Base-by-base conservation (phyloP, 805 yeast genomes). In the Teunomyces barrocoloradensis region DNA sequence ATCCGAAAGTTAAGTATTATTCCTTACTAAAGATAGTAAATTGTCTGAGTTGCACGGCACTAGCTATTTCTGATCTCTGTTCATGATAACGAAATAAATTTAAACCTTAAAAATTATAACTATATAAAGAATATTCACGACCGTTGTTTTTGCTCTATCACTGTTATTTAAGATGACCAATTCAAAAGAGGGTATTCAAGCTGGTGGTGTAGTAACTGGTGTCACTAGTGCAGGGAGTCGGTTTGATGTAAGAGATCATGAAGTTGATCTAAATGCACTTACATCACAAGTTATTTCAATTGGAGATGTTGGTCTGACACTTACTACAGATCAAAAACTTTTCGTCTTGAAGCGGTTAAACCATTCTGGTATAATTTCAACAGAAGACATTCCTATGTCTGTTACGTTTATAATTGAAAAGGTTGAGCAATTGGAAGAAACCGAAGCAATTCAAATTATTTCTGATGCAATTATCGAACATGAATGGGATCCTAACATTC, bases 351-450 rank as follows among this genome's bases (percentile, higher is more conserved):
- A 49, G 34, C 57, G 65, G 46, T 54, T 66, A 28, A 52, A 61
- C 41, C 58, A 51, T 36, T 66, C 63, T 15, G 59, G 58, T 32
- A 59, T 68, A 47, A 56, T 48, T 1, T 23, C 57, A 17, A 54
- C 58, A 43, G 66, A 63, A 18, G 63, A 64, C 42, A 56, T 69
- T 43, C 73, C 73, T 6, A 50, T 52, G 10, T 20, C 28, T 21
- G 72, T 65, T 12, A 57, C 69, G 15, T 75, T 64, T 54, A 70
- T 78, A 66, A 62, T 73, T 47, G 73, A 69, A 33, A 72, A 69
- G 49, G 65, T 75, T 40, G 66, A 61, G 53, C 50, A 53, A 27
- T 51, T 74, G 53, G 43, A 66, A 3, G 54, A 63, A 7, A 70
- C 64, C 1, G 77, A 76, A 36, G 71, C 81, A 0, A 33, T 70